Percentiles rank a stretch among this genome's conserved stretches.
Conservation (phyloP, 805 yeast species). For the Saccharomycopsis sp. region DNA sequence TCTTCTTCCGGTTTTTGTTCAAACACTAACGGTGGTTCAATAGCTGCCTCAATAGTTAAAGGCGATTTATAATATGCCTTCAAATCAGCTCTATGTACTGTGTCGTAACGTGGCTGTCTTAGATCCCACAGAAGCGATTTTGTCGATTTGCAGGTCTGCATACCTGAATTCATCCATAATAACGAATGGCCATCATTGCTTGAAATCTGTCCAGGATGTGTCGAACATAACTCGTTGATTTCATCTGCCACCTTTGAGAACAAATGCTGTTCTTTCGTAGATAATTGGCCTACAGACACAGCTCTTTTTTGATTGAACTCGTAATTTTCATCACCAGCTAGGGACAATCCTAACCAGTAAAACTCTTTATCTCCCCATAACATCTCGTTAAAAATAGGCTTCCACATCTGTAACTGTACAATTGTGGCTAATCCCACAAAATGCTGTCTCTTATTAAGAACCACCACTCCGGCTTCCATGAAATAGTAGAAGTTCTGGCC, state of each 20-base stretch:
- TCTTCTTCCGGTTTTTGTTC: conserved; percentile 23
- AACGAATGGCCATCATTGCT: conserved; percentile 43
- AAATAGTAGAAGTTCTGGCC: conserved; percentile 30
- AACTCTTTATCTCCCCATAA: conserved; percentile 66
- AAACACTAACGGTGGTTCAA: conserved; percentile 45
- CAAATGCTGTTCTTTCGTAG: conserved; percentile 23
- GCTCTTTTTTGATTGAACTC: conserved; percentile 46
- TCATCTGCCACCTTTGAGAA: conserved; percentile 19
- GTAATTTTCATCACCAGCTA: conserved; percentile 49
- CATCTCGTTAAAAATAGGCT: conserved; percentile 36
- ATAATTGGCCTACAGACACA: conserved; percentile 47
- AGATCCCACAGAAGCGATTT: conserved; percentile 35
- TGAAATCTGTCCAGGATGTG: conserved; percentile 54
- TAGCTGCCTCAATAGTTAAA: conserved; percentile 37
- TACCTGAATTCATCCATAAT: conserved; percentile 55
- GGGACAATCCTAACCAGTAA: conserved; percentile 54
- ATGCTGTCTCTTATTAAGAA: conserved; percentile 42
- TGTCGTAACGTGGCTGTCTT: conserved; percentile 25
- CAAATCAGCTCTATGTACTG: conserved; percentile 23
- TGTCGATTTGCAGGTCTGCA: conserved; percentile 38
- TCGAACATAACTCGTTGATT: conserved; percentile 44
- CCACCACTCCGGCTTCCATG: conserved; percentile 41
- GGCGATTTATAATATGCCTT: conserved; percentile 32
- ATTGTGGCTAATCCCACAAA: conserved; percentile 44
- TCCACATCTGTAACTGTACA: conserved; percentile 33